Conservation (phyloP, 2,329 filamentous ascomycete genomes). For the Fusarium vanettenii region DNA sequence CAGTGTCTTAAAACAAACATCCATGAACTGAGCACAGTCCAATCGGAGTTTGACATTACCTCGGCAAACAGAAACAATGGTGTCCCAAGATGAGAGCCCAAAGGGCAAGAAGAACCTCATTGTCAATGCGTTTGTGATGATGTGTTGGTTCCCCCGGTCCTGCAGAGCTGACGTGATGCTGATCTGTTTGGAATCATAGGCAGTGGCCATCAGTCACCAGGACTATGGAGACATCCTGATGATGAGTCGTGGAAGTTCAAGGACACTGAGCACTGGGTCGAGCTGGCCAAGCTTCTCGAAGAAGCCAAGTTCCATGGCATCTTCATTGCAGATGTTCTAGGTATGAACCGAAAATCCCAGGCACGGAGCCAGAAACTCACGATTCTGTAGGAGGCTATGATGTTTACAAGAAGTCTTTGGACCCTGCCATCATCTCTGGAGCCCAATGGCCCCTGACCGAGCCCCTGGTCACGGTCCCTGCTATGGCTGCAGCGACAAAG, state of each 20-base stretch:
- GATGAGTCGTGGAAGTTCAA: slow-evolving; percentile 73
- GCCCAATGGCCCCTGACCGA: slow-evolving; percentile 80
- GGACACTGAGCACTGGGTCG: slow-evolving; percentile 69
- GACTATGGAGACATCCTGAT: slow-evolving; percentile 70
- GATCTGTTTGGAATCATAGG: slow-evolving; percentile 35
- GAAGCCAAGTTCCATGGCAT: slow-evolving; percentile 73
- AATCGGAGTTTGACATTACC: background rate
- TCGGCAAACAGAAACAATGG: slow-evolving; percentile 21
- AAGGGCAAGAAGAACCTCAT: slow-evolving; percentile 53
- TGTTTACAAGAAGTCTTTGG: slow-evolving; percentile 72
- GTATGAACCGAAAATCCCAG: slow-evolving; percentile 38
- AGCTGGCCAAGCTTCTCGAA: slow-evolving; percentile 70
- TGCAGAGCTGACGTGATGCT: background rate
- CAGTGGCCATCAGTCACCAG: slow-evolving; percentile 60
- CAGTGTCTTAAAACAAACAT: slow-evolving; percentile 4
- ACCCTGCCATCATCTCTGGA: slow-evolving; percentile 70
- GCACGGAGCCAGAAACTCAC: background rate
- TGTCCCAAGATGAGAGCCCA: slow-evolving; percentile 16
- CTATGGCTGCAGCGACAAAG: slow-evolving; percentile 77
- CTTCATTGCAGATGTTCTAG: slow-evolving; percentile 75
- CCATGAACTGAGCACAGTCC: background rate
- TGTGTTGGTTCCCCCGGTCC: slow-evolving; percentile 42
- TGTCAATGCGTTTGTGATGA: slow-evolving; percentile 58
- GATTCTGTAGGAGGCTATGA: slow-evolving; percentile 68
- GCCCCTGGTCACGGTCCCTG: slow-evolving; percentile 71